Base-by-base conservation (phyloP, 23 red algal genomes). In the Chondrus crispus region DNA sequence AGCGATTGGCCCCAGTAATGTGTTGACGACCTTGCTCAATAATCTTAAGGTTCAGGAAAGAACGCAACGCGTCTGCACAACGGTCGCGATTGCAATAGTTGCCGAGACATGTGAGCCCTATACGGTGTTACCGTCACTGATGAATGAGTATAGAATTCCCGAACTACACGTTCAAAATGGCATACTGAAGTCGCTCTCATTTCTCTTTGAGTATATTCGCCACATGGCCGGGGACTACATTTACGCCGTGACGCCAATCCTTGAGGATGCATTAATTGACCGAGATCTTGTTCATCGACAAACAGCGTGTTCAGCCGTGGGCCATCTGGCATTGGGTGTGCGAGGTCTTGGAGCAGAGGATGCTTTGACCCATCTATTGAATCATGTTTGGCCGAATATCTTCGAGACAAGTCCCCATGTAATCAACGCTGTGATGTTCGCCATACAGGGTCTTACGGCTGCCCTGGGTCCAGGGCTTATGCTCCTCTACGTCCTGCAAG, bases 141-240 rank as follows among this genome's bases (percentile, higher is more conserved):
- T 99, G 91, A 88, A 99, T 70, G 97, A 95, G 60, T 99, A 99
- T 84, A 87, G 93, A 38, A 95, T 90, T 64, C 90, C 94, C 2
- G 97, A 96, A 29, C 60, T 96, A 70, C 87, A 99, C 64, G 97
- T 96, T 35, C 97, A 99, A 49, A 99, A 93, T 82, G 97, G 97
- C 33, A 93, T 99, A 20, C 73, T 99, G 33, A 99, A 99, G 63
- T 89, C 94, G 1, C 33, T 99, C 2, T 91, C 93, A 16, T 99
- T 99, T 82, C 81, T 96, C n/a, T 99, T 93, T 78, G 90, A 95
- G 71, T 99, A 94, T 53, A 91, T 96, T 29, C 78, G 97, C 29
- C 36, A 69, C 14, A 90, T 84, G 84, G 77, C 85, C 46, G 84
- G 84, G 22, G 93, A 96, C 54, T 96, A 96, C 71, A 93, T 99